Conservation (phyloP, 257 asterid genomes). For the Prunella vulgaris region DNA sequence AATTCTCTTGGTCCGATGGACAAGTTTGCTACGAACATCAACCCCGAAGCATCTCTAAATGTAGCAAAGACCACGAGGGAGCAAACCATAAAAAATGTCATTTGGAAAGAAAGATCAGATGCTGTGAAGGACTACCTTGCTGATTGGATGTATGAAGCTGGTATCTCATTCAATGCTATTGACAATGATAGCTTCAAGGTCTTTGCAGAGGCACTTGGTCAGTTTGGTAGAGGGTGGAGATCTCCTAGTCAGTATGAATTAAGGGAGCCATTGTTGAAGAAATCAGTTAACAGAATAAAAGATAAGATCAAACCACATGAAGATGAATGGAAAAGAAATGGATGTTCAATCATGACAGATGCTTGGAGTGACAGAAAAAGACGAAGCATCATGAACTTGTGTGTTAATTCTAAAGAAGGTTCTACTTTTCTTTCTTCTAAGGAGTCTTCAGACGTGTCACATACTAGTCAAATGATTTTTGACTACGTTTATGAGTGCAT, state of each 20-base stretch:
- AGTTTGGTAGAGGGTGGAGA: not conserved
- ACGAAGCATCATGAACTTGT: not conserved
- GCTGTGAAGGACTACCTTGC: not conserved
- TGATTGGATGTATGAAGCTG: not conserved
- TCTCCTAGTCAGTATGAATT: not conserved
- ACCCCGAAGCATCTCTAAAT: not conserved
- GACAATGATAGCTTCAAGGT: not conserved
- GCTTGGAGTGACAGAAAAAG: slow-evolving; percentile 2
- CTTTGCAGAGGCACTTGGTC: not conserved
- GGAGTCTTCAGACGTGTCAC: not conserved
- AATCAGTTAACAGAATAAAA: not conserved
- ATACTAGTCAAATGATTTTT: not conserved
- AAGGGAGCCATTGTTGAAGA: not conserved
- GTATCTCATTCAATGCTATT: not conserved
- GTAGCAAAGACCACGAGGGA: not conserved
- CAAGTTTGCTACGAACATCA: not conserved
- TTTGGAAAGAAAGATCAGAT: not conserved
- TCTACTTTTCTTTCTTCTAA: not conserved
- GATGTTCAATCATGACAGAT: not conserved
- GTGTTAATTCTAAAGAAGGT: not conserved
- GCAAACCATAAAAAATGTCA: not conserved
- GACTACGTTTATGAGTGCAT: not conserved
- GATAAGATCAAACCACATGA: not conserved
- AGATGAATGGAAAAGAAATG: not conserved
- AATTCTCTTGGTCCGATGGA: not conserved